Conservation (phyloP, 1,284 basidiomycete genomes). For the Trametes polyzona region DNA sequence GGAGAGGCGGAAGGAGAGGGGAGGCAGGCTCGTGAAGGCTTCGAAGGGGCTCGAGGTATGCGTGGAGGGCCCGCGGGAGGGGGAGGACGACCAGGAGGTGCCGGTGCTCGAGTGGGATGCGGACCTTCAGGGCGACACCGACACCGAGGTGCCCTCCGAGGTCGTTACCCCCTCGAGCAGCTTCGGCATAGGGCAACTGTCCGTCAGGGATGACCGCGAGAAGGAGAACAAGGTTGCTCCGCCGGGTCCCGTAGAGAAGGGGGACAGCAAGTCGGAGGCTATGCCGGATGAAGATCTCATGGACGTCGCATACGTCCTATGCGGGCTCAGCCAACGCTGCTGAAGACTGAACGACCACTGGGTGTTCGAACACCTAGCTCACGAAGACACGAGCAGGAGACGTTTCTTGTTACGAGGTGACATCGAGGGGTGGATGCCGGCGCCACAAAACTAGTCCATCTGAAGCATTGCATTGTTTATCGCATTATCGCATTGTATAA, state of each 20-base stretch:
- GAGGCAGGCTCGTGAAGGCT: background rate
- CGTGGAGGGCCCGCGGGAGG: conserved; percentile 26
- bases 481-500: conserved; percentile 23
- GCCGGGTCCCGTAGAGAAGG: background rate
- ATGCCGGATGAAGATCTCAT: conserved; percentile 62
- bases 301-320: conserved; percentile 63
- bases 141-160: conserved; percentile 42
- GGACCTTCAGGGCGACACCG: conserved; percentile 31
- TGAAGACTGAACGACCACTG: background rate
- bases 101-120: conserved; percentile 28
- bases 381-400: background rate
- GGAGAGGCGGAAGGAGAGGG: conserved; percentile 18
- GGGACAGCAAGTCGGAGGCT: conserved; percentile 28
- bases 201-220: conserved; percentile 16
- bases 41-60: conserved; percentile 3
- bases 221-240: conserved; percentile 14
- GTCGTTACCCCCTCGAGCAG: conserved; percentile 46
- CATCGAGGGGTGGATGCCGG: background rate
- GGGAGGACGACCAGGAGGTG: conserved; percentile 38
- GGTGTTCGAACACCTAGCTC: background rate
- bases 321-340: conserved; percentile 52
- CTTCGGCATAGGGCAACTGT: conserved; percentile 21
- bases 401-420: conserved; percentile 2
- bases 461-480: conserved; percentile 15
- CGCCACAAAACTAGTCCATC: background rate